A percentile compares a stretch with the other conserved stretches of the same genome.
These are phyloP conservation scores for Sporopachydermia lactativora DNA, from an alignment of 805 yeast genomes.

Conservation along the genomic window DNA sequence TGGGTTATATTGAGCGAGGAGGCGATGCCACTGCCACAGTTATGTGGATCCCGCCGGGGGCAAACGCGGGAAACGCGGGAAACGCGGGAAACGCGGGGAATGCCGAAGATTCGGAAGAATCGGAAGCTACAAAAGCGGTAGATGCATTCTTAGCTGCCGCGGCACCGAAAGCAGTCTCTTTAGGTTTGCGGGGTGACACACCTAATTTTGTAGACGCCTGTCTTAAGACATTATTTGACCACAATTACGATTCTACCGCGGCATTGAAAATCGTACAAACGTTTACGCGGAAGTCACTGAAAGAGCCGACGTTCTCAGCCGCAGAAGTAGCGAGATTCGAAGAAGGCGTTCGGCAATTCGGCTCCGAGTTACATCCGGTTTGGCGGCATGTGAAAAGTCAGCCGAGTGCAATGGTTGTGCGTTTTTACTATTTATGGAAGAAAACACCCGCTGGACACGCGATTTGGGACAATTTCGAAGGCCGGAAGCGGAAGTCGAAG, in stretches of 20 bases:
- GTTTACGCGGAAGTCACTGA: conserved; percentile 42
- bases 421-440: conserved; percentile 88
- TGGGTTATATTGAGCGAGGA: conserved; percentile 78
- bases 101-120: conserved; percentile 14
- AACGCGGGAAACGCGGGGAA: conserved; percentile 12
- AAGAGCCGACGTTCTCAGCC: conserved; percentile 61
- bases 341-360: conserved; percentile 54
- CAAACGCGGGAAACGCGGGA: no score
- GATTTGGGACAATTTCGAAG: conserved; percentile 76
- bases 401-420: conserved; percentile 61
- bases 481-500: conserved; percentile 50
- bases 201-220: conserved; percentile 78
- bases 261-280: conserved; percentile 34
- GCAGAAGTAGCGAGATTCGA: conserved; percentile 62
- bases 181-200: conserved; percentile 44
- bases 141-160: conserved; percentile 44
- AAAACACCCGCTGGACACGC: conserved; percentile 60
- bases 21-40: conserved; percentile 45
- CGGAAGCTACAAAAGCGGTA: no score
- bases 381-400: conserved; percentile 60
- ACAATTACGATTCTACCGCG: conserved; percentile 32
- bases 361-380: conserved; percentile 70
- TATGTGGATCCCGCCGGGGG: conserved; percentile 62
- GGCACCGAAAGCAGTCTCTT: conserved; percentile 36
- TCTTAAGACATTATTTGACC: conserved; percentile 36